Evolutionary conservation across 2,329 filamentous ascomycete genomes (phyloP), one percentile per base, ranked within the genome.

Genomic region (Cladorrhinum sp.): DNA sequence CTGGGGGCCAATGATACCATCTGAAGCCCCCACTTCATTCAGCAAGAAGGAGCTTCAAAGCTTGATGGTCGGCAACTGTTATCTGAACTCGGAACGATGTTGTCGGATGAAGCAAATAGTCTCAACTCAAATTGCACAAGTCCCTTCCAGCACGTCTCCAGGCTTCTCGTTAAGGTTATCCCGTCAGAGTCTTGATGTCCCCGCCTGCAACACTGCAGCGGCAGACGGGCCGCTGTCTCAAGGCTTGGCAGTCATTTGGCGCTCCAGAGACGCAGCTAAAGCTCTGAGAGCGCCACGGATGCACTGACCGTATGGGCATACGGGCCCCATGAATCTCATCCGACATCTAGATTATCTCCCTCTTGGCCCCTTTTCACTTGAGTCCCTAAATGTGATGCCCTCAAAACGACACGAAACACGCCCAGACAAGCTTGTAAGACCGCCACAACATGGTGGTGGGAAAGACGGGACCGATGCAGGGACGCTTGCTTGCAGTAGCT

Each of bases 181-280:
- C 53, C 36, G 38, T 56, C 10, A 55, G 53, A 49, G 53, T 24
- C 38, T 49, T 56, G 20, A 36, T 56, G 38, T 36, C 23, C n/a
- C n/a, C n/a, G n/a, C n/a, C 32, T 27, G 38, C 52, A 38, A 23
- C n/a, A 18, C 36, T 55, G 29, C 52, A 48, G 24, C 36, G 38
- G 20, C 24, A n/a, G 53, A 56, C 53, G 53, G 53, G 53, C 53
- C 53, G 53, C 53, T 56, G 38, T 32, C 23, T 18, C 16, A 25
- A 48, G 24, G 9, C 36, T 56, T 56, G 53, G 53, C 53, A 12
- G 8, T 49, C 16, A 48, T n/a, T 36, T 55, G 29, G 16, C 18
- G 8, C 3, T 45, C 16, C 53, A 49, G 23, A 27, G 22, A 29
- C 5, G 12, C n/a, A 27, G 53, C 23, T 56, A 23, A n/a, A 48